These are phyloP conservation scores for Thymus mandschuricus DNA, from an alignment of 257 asterid genomes.

Conservation along the genomic window DNA sequence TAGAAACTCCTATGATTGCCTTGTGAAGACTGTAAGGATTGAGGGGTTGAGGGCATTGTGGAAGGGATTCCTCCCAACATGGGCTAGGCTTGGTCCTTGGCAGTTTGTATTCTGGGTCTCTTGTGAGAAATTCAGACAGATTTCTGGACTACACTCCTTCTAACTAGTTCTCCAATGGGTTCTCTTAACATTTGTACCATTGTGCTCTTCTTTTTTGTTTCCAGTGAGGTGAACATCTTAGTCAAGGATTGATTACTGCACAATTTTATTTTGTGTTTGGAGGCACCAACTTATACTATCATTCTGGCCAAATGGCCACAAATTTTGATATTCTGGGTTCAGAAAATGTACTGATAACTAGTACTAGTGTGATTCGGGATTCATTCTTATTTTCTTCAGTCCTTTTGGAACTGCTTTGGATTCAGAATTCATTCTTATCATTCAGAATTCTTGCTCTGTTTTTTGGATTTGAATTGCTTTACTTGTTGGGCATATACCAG, in stretches of 20 bases:
- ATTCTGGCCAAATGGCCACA: conserved; percentile 20
- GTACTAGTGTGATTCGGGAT: not conserved
- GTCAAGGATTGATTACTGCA: not conserved
- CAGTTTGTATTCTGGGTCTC: conserved; percentile 95
- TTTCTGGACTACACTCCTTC: conserved; percentile 75
- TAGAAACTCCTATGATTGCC: conserved; percentile 67
- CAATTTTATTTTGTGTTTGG: conserved; percentile 9
- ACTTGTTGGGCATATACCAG: conserved; percentile 6
- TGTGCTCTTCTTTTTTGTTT: conserved; percentile 2
- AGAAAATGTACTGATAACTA: conserved; percentile 14
- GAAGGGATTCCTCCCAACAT: conserved; percentile 92
- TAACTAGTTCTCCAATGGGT: conserved; percentile 28
- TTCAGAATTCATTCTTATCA: not conserved
- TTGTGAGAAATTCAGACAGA: conserved; percentile 66
- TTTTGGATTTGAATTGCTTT: not conserved
- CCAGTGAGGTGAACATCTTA: not conserved
- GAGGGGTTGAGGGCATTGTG: conserved; percentile 82
- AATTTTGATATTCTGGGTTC: not conserved
- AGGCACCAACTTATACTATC: not conserved
- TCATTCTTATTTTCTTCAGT: not conserved
- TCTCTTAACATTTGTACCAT: not conserved
- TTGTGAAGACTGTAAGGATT: conserved; percentile 65
- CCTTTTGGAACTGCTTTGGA: not conserved
- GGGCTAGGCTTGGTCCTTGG: conserved; percentile 99
- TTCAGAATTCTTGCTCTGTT: too few species aligned